Percentiles rank a stretch among this genome's conserved stretches.
These are phyloP conservation scores for Macaranga tanarius DNA, from an alignment of 441 rosid genomes.

Conservation along the genomic window DNA sequence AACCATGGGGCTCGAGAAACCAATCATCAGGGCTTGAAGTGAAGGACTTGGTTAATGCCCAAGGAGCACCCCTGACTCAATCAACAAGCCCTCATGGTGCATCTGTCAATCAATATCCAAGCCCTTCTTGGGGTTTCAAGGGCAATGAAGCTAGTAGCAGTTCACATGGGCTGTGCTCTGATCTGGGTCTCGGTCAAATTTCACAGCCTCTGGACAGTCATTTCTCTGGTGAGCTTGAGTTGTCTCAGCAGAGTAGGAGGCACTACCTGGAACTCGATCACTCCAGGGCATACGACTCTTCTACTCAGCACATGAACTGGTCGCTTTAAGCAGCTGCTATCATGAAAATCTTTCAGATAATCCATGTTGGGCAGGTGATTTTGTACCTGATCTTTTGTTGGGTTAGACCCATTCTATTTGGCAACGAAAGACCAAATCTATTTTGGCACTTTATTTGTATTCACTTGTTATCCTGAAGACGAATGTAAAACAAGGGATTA, in stretches of 20 bases:
- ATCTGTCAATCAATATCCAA: constrained; percentile 34
- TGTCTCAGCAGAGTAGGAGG: constrained; percentile 51
- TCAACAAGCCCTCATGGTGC: constrained; percentile 40
- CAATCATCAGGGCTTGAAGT: constrained; percentile 37
- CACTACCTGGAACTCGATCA: constrained; percentile 59
- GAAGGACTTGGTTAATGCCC: constrained; percentile 39
- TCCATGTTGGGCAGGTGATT: neutral
- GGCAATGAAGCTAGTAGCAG: constrained; percentile 35
- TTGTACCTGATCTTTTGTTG: constrained; percentile 6
- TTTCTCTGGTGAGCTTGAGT: constrained; percentile 47
- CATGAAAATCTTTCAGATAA: neutral
- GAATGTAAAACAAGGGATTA: neutral
- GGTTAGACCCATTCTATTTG: constrained; percentile 8
- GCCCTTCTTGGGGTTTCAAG: constrained; percentile 57
- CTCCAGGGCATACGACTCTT: constrained; percentile 52
- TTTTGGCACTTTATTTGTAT: neutral
- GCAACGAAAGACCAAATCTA: neutral
- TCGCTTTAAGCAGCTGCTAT: constrained; percentile 40
- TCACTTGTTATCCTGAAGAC: neutral
- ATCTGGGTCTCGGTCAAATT: constrained; percentile 53
- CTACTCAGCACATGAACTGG: constrained; percentile 62
- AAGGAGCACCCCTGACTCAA: constrained; percentile 46
- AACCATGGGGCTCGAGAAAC: constrained; percentile 55
- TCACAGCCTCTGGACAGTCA: constrained; percentile 47
- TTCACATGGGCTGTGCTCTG: constrained; percentile 39